A percentile compares a stretch with the other conserved stretches of the same genome.
Conservation (phyloP, 75 land plant species). For the Gnetum montanum region DNA sequence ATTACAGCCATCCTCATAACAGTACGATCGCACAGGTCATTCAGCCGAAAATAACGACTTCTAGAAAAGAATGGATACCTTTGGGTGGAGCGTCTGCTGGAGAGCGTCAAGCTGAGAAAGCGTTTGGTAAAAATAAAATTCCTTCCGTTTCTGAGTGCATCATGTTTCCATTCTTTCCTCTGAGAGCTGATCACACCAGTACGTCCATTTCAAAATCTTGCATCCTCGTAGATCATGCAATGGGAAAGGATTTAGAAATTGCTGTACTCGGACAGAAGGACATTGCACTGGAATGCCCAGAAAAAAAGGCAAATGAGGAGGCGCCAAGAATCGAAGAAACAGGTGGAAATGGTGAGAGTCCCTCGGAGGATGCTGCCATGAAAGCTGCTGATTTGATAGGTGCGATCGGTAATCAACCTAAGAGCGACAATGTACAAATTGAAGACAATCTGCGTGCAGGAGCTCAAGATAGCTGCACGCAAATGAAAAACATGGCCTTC, state of each 20-base stretch:
- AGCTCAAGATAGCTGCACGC: conserved; percentile 10
- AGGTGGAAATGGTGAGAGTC: conserved; percentile 3
- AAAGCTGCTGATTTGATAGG: conserved; percentile 13
- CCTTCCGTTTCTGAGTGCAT: background rate
- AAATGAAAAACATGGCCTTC: conserved; percentile 23
- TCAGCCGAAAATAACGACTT: conserved; percentile 23
- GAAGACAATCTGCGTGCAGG: conserved; percentile 4
- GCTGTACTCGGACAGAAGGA: conserved; percentile 26
- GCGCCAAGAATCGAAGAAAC: conserved; percentile 9
- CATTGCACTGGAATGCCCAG: conserved; percentile 4
- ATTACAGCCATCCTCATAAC: conserved; percentile 25
- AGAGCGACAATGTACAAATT: background rate
- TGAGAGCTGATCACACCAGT: too few relatives aligned
- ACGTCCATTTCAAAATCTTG: background rate
- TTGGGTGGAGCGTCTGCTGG: conserved; percentile 4
- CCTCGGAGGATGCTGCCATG: conserved; percentile 1
- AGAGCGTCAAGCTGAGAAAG: conserved; percentile 11
- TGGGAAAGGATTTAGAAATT: conserved; percentile 37
- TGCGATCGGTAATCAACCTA: conserved; percentile 4
- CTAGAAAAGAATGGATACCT: conserved; percentile 15
- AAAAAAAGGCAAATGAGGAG: conserved; percentile 4
- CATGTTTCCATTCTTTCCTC: conserved; percentile 9
- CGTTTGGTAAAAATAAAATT: conserved; percentile 16
- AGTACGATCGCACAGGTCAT: conserved; percentile 54
- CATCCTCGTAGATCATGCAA: conserved; percentile 14